These are phyloP conservation scores for Knoxia roxburghii DNA, from an alignment of 257 asterid species.

Conservation along the genomic window DNA sequence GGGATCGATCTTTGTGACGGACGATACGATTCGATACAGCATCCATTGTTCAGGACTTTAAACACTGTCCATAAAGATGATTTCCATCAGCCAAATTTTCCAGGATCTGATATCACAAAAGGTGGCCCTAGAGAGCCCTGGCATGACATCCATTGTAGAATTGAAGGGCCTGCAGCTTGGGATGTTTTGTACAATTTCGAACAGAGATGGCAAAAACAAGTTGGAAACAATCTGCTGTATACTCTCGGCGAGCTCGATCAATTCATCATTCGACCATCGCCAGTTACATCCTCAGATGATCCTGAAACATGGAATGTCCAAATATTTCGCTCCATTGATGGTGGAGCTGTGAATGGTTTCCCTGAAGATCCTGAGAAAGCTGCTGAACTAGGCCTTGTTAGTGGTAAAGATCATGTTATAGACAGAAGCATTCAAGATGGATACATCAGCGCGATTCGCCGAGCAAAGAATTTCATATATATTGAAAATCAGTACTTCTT, in stretches of 20 bases:
- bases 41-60: conserved; percentile 60
- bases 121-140: conserved; percentile 98
- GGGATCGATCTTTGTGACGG: conserved; percentile 97
- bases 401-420: conserved; percentile 57
- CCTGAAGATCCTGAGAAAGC: conserved; percentile 49
- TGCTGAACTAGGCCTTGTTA: conserved; percentile 46
- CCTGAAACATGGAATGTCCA: conserved; percentile 74
- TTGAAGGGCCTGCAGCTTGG: conserved; percentile 93
- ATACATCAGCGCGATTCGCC: conserved; percentile 73
- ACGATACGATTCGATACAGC: conserved; percentile 57
- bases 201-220: conserved; percentile 82
- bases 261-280: conserved; percentile 39
- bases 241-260: conserved; percentile 39
- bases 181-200: conserved; percentile 87
- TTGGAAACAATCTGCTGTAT: conserved; percentile 34
- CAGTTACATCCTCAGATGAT: conserved; percentile 32
- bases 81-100: conserved; percentile 85
- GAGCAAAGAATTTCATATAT: conserved; percentile 77
- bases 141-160: conserved; percentile 81
- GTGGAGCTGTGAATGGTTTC: conserved; percentile 57
- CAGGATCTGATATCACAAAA: conserved; percentile 57
- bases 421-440: conserved; percentile 90
- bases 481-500: conserved; percentile 85
- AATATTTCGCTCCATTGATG: conserved; percentile 79
- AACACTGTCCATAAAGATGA: conserved; percentile 52